Conservation (phyloP, 495 filamentous ascomycete species). For the Hypoxylon rickii region DNA sequence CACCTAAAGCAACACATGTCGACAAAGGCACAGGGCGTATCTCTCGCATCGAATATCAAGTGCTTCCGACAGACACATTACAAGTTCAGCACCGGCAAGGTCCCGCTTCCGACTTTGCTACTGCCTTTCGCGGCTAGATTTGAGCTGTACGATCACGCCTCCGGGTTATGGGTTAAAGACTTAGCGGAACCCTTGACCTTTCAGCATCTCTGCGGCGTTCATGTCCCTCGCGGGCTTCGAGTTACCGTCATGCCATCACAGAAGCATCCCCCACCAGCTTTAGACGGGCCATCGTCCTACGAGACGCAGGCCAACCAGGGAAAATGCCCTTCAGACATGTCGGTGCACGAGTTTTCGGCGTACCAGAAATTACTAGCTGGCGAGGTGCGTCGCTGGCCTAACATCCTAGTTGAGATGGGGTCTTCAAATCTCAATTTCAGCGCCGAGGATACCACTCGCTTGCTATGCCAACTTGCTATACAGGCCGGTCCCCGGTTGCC, state of each 20-base stretch:
- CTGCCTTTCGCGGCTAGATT: conserved; percentile 27
- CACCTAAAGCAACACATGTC: conserved; percentile 22
- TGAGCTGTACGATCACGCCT: conserved; percentile 34
- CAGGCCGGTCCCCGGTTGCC: conserved; percentile 51
- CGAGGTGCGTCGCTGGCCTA: conserved; percentile 50
- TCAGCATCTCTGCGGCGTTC: conserved; percentile 44
- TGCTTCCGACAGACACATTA: conserved; percentile 45
- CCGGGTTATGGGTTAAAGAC: conserved; percentile 40
- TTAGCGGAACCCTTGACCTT: conserved; percentile 36
- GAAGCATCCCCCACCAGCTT: conserved; percentile 24
- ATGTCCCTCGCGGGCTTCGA: conserved; percentile 39
- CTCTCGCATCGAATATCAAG: conserved; percentile 41
- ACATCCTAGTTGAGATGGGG: conserved; percentile 55
- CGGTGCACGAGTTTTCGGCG: conserved; percentile 54
- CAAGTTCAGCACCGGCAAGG: conserved; percentile 10
- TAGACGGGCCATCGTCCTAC: conserved; percentile 56
- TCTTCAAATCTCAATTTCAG: conserved; percentile 60
- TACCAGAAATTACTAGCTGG: conserved; percentile 55
- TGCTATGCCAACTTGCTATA: conserved; percentile 50
- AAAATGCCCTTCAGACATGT: conserved; percentile 51
- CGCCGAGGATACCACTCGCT: conserved; percentile 46
- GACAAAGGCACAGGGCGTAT: conserved; percentile 11
- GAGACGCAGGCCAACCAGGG: conserved; percentile 59
- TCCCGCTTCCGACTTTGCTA: conserved; percentile 23
- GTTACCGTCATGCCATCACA: conserved; percentile 12